Conservation (phyloP, 345 rosid genomes). For the Citrus unshiu region DNA sequence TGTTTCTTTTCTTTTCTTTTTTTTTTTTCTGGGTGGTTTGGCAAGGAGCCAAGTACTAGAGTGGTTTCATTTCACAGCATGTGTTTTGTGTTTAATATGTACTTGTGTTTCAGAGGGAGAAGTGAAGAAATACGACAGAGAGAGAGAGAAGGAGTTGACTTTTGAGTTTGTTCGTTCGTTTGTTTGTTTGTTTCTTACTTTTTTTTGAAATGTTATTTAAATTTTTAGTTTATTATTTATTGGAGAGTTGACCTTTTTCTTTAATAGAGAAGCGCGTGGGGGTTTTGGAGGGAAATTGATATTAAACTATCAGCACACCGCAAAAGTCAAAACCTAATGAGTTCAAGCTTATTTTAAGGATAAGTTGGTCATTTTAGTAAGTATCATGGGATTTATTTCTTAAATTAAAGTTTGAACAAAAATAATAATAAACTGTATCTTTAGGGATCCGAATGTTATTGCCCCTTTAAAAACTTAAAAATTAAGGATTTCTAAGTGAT, state of each 20-base stretch:
- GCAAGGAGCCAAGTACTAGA: neutral
- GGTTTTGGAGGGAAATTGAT: neutral
- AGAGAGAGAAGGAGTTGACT: conserved; percentile 37
- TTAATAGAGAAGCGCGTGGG: neutral
- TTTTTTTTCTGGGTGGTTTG: neutral
- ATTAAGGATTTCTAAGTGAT: too few relatives aligned
- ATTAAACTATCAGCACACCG: neutral
- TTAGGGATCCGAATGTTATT: too few relatives aligned
- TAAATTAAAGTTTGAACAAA: too few relatives aligned
- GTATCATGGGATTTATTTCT: too few relatives aligned
- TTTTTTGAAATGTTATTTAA: neutral
- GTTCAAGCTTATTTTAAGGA: neutral
- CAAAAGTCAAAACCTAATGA: neutral
- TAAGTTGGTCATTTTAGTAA: too few relatives aligned
- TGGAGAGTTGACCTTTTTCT: neutral
- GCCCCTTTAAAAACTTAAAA: too few relatives aligned
- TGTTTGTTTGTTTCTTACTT: neutral
- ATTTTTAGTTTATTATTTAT: too few relatives aligned
- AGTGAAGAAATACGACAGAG: neutral
- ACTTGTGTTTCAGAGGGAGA: neutral
- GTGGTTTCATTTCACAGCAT: neutral
- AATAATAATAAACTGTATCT: too few relatives aligned
- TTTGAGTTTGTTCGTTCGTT: conserved; percentile 18
- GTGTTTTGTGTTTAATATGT: neutral
- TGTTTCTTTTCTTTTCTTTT: too few relatives aligned